Conservation (phyloP, 2,329 filamentous ascomycete species). For the Bipolaris bicolor region DNA sequence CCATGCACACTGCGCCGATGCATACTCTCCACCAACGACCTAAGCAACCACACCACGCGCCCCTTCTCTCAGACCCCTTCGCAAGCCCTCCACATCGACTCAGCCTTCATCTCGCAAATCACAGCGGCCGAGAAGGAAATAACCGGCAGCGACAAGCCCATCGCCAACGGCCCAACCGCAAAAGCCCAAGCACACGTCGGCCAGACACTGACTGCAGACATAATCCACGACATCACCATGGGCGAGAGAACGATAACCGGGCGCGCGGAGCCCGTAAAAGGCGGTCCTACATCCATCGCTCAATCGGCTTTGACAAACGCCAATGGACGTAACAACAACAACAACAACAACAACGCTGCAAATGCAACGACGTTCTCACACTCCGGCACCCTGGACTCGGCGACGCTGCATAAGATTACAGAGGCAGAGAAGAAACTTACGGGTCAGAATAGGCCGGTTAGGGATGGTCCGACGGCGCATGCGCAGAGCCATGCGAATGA, state of each 20-base stretch:
- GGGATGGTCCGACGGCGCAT: slow-evolving; percentile 36
- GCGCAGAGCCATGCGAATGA: slow-evolving; percentile 40
- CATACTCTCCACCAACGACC: slow-evolving; percentile 5
- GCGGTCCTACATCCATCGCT: slow-evolving; percentile 50
- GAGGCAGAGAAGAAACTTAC: slow-evolving; percentile 41
- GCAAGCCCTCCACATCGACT: slow-evolving; percentile 35
- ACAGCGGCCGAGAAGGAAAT: slow-evolving; percentile 50
- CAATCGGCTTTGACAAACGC: slow-evolving; percentile 39
- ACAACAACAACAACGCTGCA: neutral
- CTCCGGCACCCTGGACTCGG: slow-evolving; percentile 33
- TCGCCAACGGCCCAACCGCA: slow-evolving; percentile 51
- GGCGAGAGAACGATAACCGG: slow-evolving; percentile 52
- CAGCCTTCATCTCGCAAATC: slow-evolving; percentile 52
- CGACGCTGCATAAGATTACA: slow-evolving; percentile 37
- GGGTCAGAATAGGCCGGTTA: slow-evolving; percentile 26
- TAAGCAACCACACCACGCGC: slow-evolving; percentile 12
- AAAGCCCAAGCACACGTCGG: slow-evolving; percentile 50
- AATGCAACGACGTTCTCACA: neutral
- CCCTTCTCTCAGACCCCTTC: slow-evolving; percentile 14
- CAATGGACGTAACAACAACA: too few species aligned
- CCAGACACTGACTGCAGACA: slow-evolving; percentile 40
- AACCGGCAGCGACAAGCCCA: slow-evolving; percentile 46
- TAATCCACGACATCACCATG: slow-evolving; percentile 51
- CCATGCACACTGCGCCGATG: neutral
- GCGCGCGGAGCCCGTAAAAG: slow-evolving; percentile 39